These are phyloP conservation scores for Nitzschia sp. DNA, from an alignment of 108 stramenopile species.

Conservation along the genomic window DNA sequence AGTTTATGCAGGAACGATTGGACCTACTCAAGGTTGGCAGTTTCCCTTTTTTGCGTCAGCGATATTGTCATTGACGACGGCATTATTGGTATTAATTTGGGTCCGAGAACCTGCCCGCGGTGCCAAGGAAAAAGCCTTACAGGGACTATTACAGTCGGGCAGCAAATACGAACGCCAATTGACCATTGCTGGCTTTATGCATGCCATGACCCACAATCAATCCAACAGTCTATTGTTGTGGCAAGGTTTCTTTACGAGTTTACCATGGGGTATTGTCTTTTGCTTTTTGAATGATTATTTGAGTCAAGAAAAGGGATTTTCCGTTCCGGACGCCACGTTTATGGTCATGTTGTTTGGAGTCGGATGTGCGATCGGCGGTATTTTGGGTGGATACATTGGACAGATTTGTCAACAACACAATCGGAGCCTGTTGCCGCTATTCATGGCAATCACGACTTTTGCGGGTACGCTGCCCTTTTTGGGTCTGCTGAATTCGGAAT, in stretches of 20 bases:
- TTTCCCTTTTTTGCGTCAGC: slow-evolving; percentile 56
- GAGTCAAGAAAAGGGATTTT: slow-evolving; percentile 66
- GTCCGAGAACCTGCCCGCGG: slow-evolving; percentile 70
- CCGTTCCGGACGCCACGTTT: slow-evolving; percentile 63
- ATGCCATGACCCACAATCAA: slow-evolving; percentile 52
- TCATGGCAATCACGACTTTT: slow-evolving; percentile 56
- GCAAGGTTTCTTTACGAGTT: slow-evolving; percentile 64
- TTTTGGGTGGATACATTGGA: slow-evolving; percentile 61
- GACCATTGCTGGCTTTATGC: slow-evolving; percentile 58
- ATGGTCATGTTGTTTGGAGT: slow-evolving; percentile 61
- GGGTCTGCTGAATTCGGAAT: slow-evolving; percentile 50
- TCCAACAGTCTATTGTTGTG: slow-evolving; percentile 58
- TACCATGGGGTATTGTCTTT: slow-evolving; percentile 76
- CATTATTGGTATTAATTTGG: slow-evolving; percentile 44
- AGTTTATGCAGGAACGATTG: slow-evolving; percentile 66
- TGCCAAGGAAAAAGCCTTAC: slow-evolving; percentile 68
- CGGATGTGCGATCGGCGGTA: slow-evolving; percentile 65
- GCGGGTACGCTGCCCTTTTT: slow-evolving; percentile 63
- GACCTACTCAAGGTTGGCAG: slow-evolving; percentile 50
- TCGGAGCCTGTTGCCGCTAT: slow-evolving; percentile 55
- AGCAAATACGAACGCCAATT: slow-evolving; percentile 70
- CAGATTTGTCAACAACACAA: slow-evolving; percentile 32
- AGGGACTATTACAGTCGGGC: slow-evolving; percentile 57
- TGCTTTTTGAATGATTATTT: slow-evolving; percentile 74
- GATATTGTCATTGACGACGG: slow-evolving; percentile 33